Evolutionary conservation across 108 stramenopile species (phyloP), one percentile per base, ranked within the genome.

Genomic region (Cyclostephanos invisitatus): DNA sequence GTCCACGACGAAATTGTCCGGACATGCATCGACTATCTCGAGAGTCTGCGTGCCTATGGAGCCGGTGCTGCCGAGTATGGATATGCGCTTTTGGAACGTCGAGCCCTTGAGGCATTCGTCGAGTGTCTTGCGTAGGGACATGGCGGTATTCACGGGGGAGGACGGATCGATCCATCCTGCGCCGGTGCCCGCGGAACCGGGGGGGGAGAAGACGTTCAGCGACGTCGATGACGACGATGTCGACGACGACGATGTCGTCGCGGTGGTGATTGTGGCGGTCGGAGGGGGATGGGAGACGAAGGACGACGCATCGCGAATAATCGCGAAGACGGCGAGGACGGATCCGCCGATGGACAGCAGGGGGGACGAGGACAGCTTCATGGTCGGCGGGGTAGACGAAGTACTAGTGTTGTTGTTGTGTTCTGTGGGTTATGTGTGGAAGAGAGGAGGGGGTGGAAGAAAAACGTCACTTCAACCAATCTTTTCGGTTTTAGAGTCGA

Each of bases 41-140:
- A 98, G 85, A 0, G 98, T 98, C 76, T 98, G 98, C 17, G 98
- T 98, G 44, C 98, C 98, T 62, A 98, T 98, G 49, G 86, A 88
- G 28, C 98, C 98, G 21, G 96, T 97, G 32, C 91, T 92, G 11
- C 96, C 96, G 63, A 97, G 80, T 40, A 96, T 72, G 40, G 91
- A 87, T 29, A 96, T 82, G 25, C 89, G 86, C 64, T 96, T 96
- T 65, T 91, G 77, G 67, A 93, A 96, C 18, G 72, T 81, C 55
- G 89, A 49, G n/a, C 91, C 94, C 71, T 96, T 87, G 46, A 92
- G 80, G 12, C 82, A 64, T 49, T 92, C 87, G 27, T 62, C 65
- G 24, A 94, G 83, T 22, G 93, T 94, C 36, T 84, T 78, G 63
- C 84, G 65, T 5, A 89, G 77, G n/a, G 90, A 88, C 44, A 49